Conservation (phyloP, 2,329 filamentous ascomycete species). For the Magnaporthales sp. region DNA sequence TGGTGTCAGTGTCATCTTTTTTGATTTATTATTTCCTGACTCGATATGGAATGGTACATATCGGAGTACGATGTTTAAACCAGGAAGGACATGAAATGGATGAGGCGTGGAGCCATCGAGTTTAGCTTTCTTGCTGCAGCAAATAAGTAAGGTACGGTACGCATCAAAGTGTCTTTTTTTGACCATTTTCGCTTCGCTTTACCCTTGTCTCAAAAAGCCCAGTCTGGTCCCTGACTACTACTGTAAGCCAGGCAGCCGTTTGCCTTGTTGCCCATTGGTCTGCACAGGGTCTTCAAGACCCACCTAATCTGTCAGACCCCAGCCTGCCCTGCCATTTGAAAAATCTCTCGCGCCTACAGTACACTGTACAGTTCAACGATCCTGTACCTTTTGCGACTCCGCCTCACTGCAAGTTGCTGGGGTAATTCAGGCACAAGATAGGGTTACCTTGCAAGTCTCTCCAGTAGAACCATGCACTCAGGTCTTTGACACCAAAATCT, state of each 20-base stretch:
- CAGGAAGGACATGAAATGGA: not conserved
- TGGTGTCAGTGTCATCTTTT: not conserved
- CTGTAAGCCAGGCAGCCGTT: not conserved
- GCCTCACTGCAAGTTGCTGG: not conserved
- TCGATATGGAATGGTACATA: not conserved
- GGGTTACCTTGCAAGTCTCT: not conserved
- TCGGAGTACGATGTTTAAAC: too few species aligned
- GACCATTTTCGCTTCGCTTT: not conserved
- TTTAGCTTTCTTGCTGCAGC: not conserved
- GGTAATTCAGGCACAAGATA: not conserved
- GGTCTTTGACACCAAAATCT: not conserved
- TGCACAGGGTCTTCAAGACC: not conserved
- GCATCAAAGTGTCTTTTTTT: not conserved
- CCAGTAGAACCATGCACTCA: not conserved
- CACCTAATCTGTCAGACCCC: not conserved
- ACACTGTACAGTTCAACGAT: not conserved
- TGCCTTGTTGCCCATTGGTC: not conserved
- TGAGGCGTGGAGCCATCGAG: not conserved
- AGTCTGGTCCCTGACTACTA: not conserved
- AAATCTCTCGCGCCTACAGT: not conserved
- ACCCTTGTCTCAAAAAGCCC: not conserved
- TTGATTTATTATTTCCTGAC: not conserved
- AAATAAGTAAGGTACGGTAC: not conserved
- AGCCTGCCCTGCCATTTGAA: not conserved
- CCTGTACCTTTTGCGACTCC: not conserved